Evolutionary conservation across 2,329 filamentous ascomycete species (phyloP), one percentile per base, ranked within the genome.

Genomic region (Harringtonia lauricola): DNA sequence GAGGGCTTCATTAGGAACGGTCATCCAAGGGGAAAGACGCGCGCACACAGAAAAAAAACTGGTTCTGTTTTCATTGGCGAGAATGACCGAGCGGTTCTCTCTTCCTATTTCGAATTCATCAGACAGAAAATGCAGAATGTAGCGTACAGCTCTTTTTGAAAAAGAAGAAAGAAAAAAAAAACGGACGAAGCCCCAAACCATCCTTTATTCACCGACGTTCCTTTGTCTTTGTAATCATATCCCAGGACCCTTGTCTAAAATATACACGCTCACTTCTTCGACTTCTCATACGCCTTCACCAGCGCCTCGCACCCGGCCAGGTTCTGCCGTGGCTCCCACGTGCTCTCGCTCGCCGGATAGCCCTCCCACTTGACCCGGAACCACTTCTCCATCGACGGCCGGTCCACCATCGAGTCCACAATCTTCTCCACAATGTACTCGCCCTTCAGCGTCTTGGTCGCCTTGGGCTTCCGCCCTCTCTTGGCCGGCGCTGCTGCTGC

Each of bases 321-420:
- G 44, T 74, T 67, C 17, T 45, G 53, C 52, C 60, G 65, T 2
- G 70, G 70, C 58, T 76, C 73, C 74, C 74, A 78, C 0, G 71
- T 75, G 46, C 68, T 74, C 1, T 70, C 54, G 17, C 59, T 55
- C 1, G 51, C 48, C 0, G 59, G 41, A 43, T 63, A 76, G 0
- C 67, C 69, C 49, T 67, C 64, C 74, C 74, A 78, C 54, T 76
- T 74, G 42, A 79, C 64, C 4, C 60, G 48, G 53, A 71, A 78
- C 52, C 65, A 55, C 48, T 64, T 58, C 46, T 62, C 54, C 47
- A 59, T 57, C 1, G 61, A 64, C 6, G 56, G 53, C 8, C 52
- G 52, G 34, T 69, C 62, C 31, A 70, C 57, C 5, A 52, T 56
- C 0, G 60, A 61, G 17, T 63, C 62, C 12, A 72, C 41, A 28